Conservation (phyloP, 2,329 filamentous ascomycete species). For the Aureobasidium sp. region DNA sequence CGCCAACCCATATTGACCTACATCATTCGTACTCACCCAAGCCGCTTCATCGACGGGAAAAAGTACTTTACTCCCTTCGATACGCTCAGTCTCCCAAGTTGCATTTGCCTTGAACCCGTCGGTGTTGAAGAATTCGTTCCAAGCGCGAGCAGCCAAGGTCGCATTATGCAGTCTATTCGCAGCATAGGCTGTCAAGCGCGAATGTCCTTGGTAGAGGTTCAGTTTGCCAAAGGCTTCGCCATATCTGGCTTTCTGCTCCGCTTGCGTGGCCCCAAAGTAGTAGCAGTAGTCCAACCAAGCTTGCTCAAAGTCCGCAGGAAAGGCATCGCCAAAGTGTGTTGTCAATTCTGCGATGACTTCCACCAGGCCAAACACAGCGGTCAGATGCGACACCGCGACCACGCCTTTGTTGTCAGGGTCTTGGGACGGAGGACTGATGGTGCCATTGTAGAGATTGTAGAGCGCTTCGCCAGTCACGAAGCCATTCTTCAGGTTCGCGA, state of each 20-base stretch:
- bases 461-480: neutral
- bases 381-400: neutral
- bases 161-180: neutral
- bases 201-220: neutral
- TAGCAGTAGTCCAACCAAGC: neutral
- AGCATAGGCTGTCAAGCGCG: neutral
- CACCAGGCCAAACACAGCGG: neutral
- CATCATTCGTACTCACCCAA: neutral
- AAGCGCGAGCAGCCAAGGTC: neutral
- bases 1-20: neutral
- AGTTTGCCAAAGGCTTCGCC: neutral
- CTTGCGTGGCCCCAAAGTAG: neutral
- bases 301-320: neutral
- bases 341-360: neutral
- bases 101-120: neutral
- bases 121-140: neutral
- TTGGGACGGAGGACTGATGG: neutral
- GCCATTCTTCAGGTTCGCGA: neutral
- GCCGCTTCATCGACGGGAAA: neutral
- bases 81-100: neutral
- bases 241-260: neutral
- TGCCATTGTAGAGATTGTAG: neutral
- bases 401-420: neutral
- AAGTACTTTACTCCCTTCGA: neutral
- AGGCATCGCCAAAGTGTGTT: neutral